Evolutionary conservation across 176 grass and related monocot genomes (phyloP), one percentile per base, ranked within the genome.

Genomic region (Carex pumila): DNA sequence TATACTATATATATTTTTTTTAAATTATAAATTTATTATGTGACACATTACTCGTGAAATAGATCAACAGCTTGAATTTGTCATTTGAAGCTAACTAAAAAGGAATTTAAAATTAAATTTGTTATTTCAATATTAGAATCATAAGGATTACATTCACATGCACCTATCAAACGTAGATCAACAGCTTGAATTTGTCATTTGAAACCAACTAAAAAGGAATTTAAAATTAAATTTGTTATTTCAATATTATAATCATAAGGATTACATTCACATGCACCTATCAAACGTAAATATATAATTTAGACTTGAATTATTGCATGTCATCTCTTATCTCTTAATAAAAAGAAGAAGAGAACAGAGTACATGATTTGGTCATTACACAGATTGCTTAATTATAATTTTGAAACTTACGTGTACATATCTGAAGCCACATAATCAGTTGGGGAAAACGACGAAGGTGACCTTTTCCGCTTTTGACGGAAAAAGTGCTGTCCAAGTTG

Each of bases 381-480:
- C n/a, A 2, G 10, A 10, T 64, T 29, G 61, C 10, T 30, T 31
- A 6, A 65, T 65, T 31, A 13, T 65, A 31, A 65, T 65, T 60
- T 31, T 31, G 22, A 65, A 13, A 52, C 11, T 22, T 10, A 39
- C 43, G 70, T 73, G 43, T 73, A 52, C 3, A 8, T 50, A 13
- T 49, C 31, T 30, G 0, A 13, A 21, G 37, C 52, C 70, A 69
- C 45, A 85, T 61, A 61, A 22, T 8, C 21, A 45, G 31, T 39
- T 22, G 68, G 59, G 77, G 29, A 90, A 84, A 57, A 86, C 12
- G 74, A 82, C 67, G 87, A 85, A 60, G 45, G 0, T 52, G 2
- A 14, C 9, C 34, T 85, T 93, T 88, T 74, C 75, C 36, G 2
- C 8, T 14, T 34, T 75, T 58, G 2, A 71, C 10, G 61, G 52